Evolutionary conservation across 2,329 filamentous ascomycete genomes (phyloP).

Genomic region (Aspergillus pseudoglaucus): DNA sequence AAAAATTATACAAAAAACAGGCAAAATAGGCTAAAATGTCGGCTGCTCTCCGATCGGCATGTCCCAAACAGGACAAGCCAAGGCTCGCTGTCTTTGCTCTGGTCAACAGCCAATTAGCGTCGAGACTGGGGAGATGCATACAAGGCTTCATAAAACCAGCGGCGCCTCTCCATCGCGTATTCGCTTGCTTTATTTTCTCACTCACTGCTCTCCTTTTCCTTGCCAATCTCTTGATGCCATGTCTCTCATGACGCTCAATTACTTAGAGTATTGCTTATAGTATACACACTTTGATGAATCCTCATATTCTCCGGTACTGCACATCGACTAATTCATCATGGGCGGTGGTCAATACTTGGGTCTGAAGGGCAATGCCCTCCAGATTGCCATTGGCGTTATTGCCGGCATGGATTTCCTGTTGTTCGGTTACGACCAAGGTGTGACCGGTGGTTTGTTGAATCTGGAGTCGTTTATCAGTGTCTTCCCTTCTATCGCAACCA

Average conservation of each 20-base stretch:
- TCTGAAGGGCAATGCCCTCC: constrained; percentile 35
- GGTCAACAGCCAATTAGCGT: too few relatives aligned
- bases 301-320: background rate
- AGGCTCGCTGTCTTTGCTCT: background rate
- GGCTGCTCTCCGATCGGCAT: constrained; percentile 9
- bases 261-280: too few relatives aligned
- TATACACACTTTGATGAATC: too few relatives aligned
- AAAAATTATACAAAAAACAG: too few relatives aligned
- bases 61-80: constrained; percentile 5
- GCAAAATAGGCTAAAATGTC: background rate
- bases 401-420: constrained; percentile 39
- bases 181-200: constrained; percentile 2
- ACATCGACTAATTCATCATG: constrained; percentile 10
- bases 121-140: too few relatives aligned
- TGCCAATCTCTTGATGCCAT: background rate
- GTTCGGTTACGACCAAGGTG: constrained; percentile 35
- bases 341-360: constrained; percentile 29
- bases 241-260: too few relatives aligned
- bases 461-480: constrained; percentile 35
- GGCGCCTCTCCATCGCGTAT: constrained; percentile 6
- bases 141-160: too few relatives aligned
- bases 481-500: constrained; percentile 37
- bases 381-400: constrained; percentile 39
- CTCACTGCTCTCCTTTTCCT: constrained; percentile 13
- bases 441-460: constrained; percentile 40